Evolutionary conservation across 108 stramenopile genomes (phyloP).

Genomic region (Parmales sp.): DNA sequence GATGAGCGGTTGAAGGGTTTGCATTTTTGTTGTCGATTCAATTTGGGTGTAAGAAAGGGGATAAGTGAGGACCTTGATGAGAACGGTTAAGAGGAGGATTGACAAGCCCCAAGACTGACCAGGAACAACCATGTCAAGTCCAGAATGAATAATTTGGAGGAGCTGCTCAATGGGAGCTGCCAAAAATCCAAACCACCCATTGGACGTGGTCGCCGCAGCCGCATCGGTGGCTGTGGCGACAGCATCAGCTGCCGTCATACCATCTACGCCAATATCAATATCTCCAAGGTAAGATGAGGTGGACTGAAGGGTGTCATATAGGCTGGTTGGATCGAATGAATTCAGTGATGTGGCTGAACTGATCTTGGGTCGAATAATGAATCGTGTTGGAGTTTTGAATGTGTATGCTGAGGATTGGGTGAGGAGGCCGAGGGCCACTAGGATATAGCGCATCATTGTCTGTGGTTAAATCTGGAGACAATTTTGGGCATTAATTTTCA

Average conservation of each 20-base stretch:
- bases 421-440: no score
- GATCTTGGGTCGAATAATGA: no score
- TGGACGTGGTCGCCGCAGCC: constrained; percentile 35
- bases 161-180: constrained; percentile 54
- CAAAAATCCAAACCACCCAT: constrained; percentile 84
- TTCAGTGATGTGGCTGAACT: no score
- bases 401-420: no score
- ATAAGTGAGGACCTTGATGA: constrained; percentile 80
- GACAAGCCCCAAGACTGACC: constrained; percentile 75
- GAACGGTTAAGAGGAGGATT: constrained; percentile 79
- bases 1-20: constrained; percentile 74
- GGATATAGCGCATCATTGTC: no score
- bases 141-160: constrained; percentile 50
- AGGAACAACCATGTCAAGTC: constrained; percentile 49
- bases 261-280: no score
- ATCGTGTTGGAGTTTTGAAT: no score
- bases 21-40: constrained; percentile 85
- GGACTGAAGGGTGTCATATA: no score
- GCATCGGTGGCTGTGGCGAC: constrained; percentile 21
- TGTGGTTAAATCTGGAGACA: no score
- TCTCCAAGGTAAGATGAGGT: no score
- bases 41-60: constrained; percentile 83
- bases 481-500: no score
- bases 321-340: no score
- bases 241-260: constrained; percentile 27